Conservation (phyloP, 768 basidiomycete genomes). For the Russula ochroleuca region DNA sequence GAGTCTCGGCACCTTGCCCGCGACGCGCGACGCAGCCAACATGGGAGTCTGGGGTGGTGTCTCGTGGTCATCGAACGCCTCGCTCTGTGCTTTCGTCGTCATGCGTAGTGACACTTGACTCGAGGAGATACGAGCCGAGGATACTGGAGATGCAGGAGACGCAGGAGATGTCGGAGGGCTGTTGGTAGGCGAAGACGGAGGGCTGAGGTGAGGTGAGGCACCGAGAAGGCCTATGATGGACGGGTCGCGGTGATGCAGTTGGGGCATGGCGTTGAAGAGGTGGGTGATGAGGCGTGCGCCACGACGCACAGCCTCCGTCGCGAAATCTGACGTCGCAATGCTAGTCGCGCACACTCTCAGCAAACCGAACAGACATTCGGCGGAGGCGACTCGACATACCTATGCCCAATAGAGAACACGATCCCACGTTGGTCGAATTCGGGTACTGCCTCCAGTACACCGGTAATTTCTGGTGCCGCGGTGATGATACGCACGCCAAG, state of each 20-base stretch:
- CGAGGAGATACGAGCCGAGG: conserved; percentile 8
- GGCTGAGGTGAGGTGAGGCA: conserved; percentile 59
- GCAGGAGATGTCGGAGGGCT: conserved; percentile 28
- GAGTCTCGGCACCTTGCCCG: conserved; percentile 12
- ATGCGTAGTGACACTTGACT: conserved; percentile 19
- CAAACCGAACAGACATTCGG: not conserved
- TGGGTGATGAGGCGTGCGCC: conserved; percentile 89
- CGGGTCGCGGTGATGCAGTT: conserved; percentile 84
- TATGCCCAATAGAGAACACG: conserved; percentile 85
- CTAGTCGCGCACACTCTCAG: conserved; percentile 37
- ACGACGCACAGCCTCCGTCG: conserved; percentile 60
- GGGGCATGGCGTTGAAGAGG: conserved; percentile 91
- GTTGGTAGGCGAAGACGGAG: conserved; percentile 37
- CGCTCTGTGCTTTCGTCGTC: conserved; percentile 33
- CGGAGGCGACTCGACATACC: conserved; percentile 41
- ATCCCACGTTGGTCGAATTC: conserved; percentile 62
- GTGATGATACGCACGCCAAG: conserved; percentile 77
- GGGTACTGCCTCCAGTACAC: conserved; percentile 67
- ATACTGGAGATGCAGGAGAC: conserved; percentile 24
- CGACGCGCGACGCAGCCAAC: conserved; percentile 25
- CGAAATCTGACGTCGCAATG: conserved; percentile 68
- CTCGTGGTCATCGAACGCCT: conserved; percentile 56
- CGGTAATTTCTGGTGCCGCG: conserved; percentile 80
- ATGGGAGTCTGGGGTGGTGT: conserved; percentile 55
- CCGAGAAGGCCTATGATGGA: conserved; percentile 87